These are phyloP conservation scores for Gossypium davidsonii DNA, from an alignment of 441 rosid genomes.

Conservation along the genomic window DNA sequence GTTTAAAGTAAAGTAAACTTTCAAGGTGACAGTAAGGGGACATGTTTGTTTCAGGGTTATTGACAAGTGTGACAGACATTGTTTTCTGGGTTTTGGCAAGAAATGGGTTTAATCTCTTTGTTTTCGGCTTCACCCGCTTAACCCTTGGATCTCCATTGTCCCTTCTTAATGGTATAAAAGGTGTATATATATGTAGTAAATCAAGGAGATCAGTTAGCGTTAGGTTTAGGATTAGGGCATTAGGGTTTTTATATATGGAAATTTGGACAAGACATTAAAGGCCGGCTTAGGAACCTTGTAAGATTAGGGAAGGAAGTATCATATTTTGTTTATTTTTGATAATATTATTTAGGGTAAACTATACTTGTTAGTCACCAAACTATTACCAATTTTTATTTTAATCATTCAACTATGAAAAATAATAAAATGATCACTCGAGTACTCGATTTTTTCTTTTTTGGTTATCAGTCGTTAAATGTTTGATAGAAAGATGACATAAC, in stretches of 20 bases:
- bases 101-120: conserved; percentile 17
- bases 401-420: too few relatives aligned
- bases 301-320: neutral
- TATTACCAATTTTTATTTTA: too few relatives aligned
- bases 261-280: conserved; percentile 17
- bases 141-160: conserved; percentile 26
- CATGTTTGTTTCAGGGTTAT: conserved; percentile 35
- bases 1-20: conserved; percentile 46
- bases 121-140: conserved; percentile 27
- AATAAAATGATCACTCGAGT: too few relatives aligned
- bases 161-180: neutral
- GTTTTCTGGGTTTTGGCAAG: conserved; percentile 2
- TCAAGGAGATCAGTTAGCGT: neutral
- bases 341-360: too few relatives aligned
- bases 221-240: neutral
- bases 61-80: neutral
- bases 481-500: too few relatives aligned
- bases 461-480: too few relatives aligned
- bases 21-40: conserved; percentile 37
- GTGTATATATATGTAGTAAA: neutral
- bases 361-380: too few relatives aligned
- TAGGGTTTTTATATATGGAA: neutral
- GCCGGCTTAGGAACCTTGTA: neutral
- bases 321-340: neutral
- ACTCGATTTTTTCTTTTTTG: too few relatives aligned